phyloP scores from a whole-genome alignment of 345 rosid genomes.

The Salix purpurea region DNA sequence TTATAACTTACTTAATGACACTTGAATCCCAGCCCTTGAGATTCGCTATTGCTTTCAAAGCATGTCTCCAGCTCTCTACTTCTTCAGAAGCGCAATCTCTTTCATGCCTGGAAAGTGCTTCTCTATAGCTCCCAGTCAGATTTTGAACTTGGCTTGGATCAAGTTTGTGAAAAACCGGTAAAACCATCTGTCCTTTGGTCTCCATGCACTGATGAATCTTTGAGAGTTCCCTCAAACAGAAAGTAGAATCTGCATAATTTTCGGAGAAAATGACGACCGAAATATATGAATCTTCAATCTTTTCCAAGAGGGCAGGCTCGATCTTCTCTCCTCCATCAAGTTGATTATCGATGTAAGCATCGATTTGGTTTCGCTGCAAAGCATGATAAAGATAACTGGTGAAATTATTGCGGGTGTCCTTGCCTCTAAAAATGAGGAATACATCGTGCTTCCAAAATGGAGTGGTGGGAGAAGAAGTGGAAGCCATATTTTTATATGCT shows the following conservation, averaged over 20 bases:
- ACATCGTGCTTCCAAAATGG: neutral
- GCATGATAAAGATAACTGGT: neutral
- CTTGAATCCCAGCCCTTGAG: neutral
- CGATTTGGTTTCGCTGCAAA: neutral
- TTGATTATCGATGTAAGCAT: neutral
- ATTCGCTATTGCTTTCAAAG: neutral
- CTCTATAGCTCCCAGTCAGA: neutral
- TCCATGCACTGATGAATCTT: neutral
- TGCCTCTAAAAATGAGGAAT: slow-evolving; percentile 1
- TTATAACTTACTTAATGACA: neutral
- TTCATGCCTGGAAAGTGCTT: neutral
- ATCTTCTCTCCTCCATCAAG: slow-evolving; percentile 7
- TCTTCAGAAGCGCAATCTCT: neutral
- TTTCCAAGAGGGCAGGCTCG: neutral
- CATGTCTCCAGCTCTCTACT: neutral
- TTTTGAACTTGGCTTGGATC: neutral
- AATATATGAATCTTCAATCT: neutral
- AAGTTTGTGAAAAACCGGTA: neutral
- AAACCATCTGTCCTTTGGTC: neutral
- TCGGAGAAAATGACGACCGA: neutral
- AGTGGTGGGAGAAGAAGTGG: neutral
- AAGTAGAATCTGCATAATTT: neutral
- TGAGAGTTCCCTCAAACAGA: neutral
- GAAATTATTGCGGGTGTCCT: neutral
- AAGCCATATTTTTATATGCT: neutral